Evolutionary conservation across 2,329 filamentous ascomycete species (phyloP), one percentile per base, ranked within the genome.

Genomic region (Talaromyces sp.): DNA sequence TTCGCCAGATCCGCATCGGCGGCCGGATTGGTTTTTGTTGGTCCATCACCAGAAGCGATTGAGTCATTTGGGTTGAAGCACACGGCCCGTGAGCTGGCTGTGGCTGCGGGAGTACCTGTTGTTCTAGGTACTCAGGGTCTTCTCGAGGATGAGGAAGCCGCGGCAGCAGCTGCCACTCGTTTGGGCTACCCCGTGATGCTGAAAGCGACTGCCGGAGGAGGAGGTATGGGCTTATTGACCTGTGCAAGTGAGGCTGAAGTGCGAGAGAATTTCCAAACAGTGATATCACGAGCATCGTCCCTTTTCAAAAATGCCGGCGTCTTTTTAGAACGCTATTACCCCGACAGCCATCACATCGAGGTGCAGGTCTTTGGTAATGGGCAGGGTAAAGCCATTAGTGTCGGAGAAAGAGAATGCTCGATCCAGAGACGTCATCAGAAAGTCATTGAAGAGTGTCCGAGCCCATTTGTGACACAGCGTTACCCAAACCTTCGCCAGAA

Each of bases 331-430:
- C 88, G 88, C 69, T 96, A 92, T 75, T 91, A 93, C 72, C 85
- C 89, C 19, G 86, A 88, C 0, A 91, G 90, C 45, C 85, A 91
- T 64, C 93, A 97, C 73, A 91, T 97, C 65, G 93, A 97, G 77
- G 91, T 97, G 5, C 93, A 97, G 74, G 86, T 97, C 16, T 95
- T 97, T 76, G 93, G 92, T 50, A 93, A 97, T 73, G 87, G 87
- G 60, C 83, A 88, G 70, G 92, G 92, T 1, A 87, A 90, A 73
- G 92, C 89, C 16, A 88, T 96, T 10, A 88, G 90, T n/a, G 86
- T 96, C 35, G 92, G 92, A 22, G 93, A 97, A 79, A 84, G 93
- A 64, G 93, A 97, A 75, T 97, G 93, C 78, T 94, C 90, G 60
- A 85, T 97, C 13, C 93, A 97, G 78, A 82, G 93, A 68, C 82